Evolutionary conservation across 2,329 filamentous ascomycete species (phyloP).

Genomic region (Cyphellophora europaea): DNA sequence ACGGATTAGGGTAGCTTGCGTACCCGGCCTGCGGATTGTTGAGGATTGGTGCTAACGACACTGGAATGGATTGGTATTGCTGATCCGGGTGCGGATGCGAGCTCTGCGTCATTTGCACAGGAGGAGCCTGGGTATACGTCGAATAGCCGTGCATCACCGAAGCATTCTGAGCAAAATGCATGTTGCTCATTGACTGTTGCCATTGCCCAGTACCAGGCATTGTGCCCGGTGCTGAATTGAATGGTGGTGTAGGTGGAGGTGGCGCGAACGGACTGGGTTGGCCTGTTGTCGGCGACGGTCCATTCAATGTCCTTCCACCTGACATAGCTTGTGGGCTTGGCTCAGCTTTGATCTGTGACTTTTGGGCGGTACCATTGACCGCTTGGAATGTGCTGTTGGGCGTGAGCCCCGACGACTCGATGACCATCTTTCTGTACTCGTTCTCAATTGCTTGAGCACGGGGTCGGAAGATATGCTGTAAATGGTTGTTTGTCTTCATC

Average conservation of each 20-base stretch:
- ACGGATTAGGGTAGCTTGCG: not conserved
- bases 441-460: slow-evolving; percentile 17
- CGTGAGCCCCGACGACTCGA: slow-evolving; percentile 7
- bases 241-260: not conserved
- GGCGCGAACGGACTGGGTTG: not conserved
- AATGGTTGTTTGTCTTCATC: slow-evolving; percentile 8
- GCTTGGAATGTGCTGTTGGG: not conserved
- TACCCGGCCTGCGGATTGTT: slow-evolving; percentile 1
- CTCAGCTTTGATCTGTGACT: not conserved
- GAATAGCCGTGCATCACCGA: not conserved
- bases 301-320: not conserved
- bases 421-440: slow-evolving; percentile 11
- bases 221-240: not conserved
- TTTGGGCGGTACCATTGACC: not conserved
- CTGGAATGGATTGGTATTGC: not conserved
- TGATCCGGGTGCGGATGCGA: not conserved
- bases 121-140: not conserved
- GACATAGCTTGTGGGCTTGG: not conserved
- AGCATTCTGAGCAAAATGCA: not conserved
- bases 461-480: slow-evolving; percentile 15
- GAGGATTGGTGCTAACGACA: slow-evolving; percentile 1
- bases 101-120: not conserved
- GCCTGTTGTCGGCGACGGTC: not conserved
- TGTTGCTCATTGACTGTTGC: not conserved
- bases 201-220: not conserved